These are phyloP conservation scores for Cordia subcordata DNA, from an alignment of 257 asterid species.

Conservation along the genomic window DNA sequence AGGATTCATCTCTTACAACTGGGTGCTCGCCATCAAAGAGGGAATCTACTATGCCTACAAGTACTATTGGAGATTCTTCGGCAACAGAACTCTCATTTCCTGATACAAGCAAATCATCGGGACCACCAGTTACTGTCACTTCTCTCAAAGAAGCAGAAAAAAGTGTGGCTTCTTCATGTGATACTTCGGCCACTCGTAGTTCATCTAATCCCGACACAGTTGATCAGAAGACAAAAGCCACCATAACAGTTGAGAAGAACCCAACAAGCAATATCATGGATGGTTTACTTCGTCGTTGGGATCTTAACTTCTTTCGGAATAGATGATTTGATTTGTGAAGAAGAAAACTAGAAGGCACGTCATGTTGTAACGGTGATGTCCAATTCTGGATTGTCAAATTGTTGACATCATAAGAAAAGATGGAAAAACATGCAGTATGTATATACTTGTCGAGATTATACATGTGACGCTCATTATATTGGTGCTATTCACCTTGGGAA, in stretches of 20 bases:
- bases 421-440: not conserved
- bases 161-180: constrained; percentile 15
- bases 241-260: constrained; percentile 63
- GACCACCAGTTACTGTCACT: constrained; percentile 9
- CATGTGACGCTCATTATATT: not conserved
- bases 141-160: constrained; percentile 23
- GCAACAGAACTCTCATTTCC: constrained; percentile 14
- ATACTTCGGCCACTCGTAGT: constrained; percentile 24
- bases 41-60: constrained; percentile 17
- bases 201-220: constrained; percentile 36
- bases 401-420: not conserved
- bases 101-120: constrained; percentile 9
- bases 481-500: not conserved
- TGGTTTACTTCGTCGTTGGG: constrained; percentile 87
- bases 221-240: constrained; percentile 55
- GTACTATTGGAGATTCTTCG: constrained; percentile 14
- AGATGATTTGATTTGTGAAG: constrained; percentile 28
- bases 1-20: constrained; percentile 12
- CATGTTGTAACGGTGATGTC: constrained; percentile 12
- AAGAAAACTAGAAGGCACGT: not conserved
- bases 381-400: not conserved
- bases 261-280: constrained; percentile 59
- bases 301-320: constrained; percentile 64
- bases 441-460: constrained; percentile 1
- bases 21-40: constrained; percentile 15